Conservation (phyloP, 805 yeast genomes). For the Candida fluviatilis region DNA sequence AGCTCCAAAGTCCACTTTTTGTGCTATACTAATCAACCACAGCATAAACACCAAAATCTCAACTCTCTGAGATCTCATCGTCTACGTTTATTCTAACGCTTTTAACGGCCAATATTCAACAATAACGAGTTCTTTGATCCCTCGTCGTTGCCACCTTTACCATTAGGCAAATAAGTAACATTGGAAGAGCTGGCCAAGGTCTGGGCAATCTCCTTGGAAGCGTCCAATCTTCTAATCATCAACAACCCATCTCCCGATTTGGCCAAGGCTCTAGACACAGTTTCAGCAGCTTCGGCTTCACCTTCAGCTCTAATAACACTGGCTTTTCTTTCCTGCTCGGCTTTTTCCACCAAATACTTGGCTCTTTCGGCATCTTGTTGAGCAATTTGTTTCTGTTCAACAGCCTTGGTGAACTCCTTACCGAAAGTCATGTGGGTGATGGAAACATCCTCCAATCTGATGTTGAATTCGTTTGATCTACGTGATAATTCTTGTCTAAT, state of each 20-base stretch:
- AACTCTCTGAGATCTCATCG: too few species aligned
- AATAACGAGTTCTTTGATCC: constrained; percentile 51
- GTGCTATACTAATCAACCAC: too few species aligned
- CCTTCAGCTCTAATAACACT: constrained; percentile 96
- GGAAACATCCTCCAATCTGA: constrained; percentile 91
- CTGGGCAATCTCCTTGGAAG: constrained; percentile 90
- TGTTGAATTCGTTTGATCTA: constrained; percentile 85
- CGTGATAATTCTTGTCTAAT: constrained; percentile 80
- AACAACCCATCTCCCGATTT: constrained; percentile 96
- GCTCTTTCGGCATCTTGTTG: constrained; percentile 99
- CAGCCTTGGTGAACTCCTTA: constrained; percentile 94
- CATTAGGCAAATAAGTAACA: constrained; percentile 81
- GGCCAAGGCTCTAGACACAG: constrained; percentile 84
- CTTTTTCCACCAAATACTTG: constrained; percentile 85
- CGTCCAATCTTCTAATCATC: constrained; percentile 92
- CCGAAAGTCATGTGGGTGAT: constrained; percentile 98
- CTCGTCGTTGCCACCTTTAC: constrained; percentile 26
- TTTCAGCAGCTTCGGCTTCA: constrained; percentile 98
- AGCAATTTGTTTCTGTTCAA: constrained; percentile 97
- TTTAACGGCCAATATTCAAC: constrained; percentile 68
- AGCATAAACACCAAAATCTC: too few species aligned
- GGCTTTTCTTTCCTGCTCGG: constrained; percentile 96
- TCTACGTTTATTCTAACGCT: too few species aligned
- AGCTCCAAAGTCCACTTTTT: too few species aligned
- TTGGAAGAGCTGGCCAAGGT: constrained; percentile 81